phyloP scores from a whole-genome alignment of 148 eudicot species.

The Camellia sinensis region DNA sequence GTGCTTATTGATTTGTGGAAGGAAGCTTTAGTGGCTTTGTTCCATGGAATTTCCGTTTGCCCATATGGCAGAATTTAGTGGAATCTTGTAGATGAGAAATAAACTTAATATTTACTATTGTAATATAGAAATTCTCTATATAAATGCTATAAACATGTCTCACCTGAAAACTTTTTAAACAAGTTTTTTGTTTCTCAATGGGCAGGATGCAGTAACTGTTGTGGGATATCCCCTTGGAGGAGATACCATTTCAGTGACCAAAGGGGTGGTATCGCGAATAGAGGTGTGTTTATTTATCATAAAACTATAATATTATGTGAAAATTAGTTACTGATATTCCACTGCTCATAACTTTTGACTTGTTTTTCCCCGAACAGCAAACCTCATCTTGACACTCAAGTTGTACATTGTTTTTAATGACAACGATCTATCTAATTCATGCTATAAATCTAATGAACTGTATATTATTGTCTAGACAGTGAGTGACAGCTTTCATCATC shows the following conservation, averaged over 20 bases:
- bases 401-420: constrained; percentile 7
- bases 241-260: constrained; percentile 97
- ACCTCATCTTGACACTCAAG: not conserved
- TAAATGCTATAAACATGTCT: not conserved
- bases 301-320: not conserved
- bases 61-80: not conserved
- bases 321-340: not conserved
- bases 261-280: constrained; percentile 94
- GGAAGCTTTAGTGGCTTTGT: not conserved
- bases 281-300: constrained; percentile 56
- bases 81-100: not conserved
- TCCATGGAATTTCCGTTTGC: not conserved
- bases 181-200: constrained; percentile 16
- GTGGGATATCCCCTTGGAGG: constrained; percentile 99
- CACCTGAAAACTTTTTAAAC: constrained; percentile 3
- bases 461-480: not conserved
- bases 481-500: not conserved
- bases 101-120: not conserved
- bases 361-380: not conserved
- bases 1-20: not conserved
- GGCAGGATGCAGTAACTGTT: constrained; percentile 96
- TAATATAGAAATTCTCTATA: not conserved
- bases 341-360: not conserved
- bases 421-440: not conserved
- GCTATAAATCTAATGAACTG: not conserved